Conservation (phyloP, 176 grass and related monocot species). For the Zea luxurians region DNA sequence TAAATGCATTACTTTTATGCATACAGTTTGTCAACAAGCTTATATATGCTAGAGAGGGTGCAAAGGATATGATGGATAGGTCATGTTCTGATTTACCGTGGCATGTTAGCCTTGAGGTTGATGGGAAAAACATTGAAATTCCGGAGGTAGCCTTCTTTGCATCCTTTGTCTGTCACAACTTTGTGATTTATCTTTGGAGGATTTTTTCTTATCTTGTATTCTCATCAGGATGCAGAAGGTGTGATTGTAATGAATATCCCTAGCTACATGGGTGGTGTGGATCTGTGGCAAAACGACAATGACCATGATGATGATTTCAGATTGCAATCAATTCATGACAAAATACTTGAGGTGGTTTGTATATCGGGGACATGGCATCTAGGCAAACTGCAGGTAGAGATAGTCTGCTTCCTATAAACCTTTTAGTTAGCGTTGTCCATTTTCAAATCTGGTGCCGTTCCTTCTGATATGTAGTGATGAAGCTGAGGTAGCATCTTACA, state of each 20-base stretch:
- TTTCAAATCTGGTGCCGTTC: neutral
- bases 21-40: slow-evolving; percentile 93
- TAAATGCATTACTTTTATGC: slow-evolving; percentile 15
- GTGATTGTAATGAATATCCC: slow-evolving; percentile 88
- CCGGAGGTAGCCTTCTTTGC: slow-evolving; percentile 64
- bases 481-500: neutral
- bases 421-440: neutral
- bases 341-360: slow-evolving; percentile 88
- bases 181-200: slow-evolving; percentile 6
- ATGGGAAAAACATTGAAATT: slow-evolving; percentile 78
- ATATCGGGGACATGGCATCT: slow-evolving; percentile 96
- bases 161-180: slow-evolving; percentile 10
- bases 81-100: slow-evolving; percentile 92
- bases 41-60: slow-evolving; percentile 96
- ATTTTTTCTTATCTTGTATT: slow-evolving; percentile 37
- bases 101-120: slow-evolving; percentile 86
- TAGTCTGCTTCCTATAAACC: neutral
- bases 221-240: slow-evolving; percentile 85
- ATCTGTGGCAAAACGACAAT: slow-evolving; percentile 86
- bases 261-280: slow-evolving; percentile 98
- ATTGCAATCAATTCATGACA: slow-evolving; percentile 85
- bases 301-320: slow-evolving; percentile 65
- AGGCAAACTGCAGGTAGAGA: slow-evolving; percentile 89
- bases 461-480: neutral
- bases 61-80: slow-evolving; percentile 92